Conservation (phyloP, 1,284 basidiomycete species). For the Porogramme epimiltina region DNA sequence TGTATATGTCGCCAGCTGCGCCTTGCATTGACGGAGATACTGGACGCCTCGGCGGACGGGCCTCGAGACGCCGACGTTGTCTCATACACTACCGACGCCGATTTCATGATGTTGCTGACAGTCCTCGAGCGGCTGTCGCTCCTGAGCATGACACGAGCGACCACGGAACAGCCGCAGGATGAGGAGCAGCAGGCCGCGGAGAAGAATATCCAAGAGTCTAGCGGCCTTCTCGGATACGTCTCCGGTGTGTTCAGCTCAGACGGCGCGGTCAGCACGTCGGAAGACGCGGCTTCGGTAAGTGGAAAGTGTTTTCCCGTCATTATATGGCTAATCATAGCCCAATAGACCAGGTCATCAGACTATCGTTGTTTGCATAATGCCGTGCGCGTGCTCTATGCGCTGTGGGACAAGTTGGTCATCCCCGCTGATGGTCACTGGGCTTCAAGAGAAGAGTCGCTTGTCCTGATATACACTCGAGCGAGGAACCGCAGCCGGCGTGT, state of each 20-base stretch:
- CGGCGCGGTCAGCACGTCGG: slow-evolving; percentile 38
- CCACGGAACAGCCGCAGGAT: slow-evolving; percentile 52
- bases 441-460: slow-evolving; percentile 65
- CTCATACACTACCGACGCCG: slow-evolving; percentile 72
- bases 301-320: slow-evolving; percentile 38
- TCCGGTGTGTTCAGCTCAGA: slow-evolving; percentile 81
- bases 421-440: slow-evolving; percentile 46
- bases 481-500: slow-evolving; percentile 73
- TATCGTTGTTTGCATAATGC: slow-evolving; percentile 74
- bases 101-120: slow-evolving; percentile 83
- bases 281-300: slow-evolving; percentile 63
- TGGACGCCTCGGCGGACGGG: slow-evolving; percentile 39
- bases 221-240: slow-evolving; percentile 79
- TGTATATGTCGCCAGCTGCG: slow-evolving; percentile 81
- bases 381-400: slow-evolving; percentile 65
- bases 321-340: too few species aligned
- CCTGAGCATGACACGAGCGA: slow-evolving; percentile 57
- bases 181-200: slow-evolving; percentile 59
- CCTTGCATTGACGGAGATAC: slow-evolving; percentile 56
- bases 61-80: slow-evolving; percentile 42
- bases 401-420: slow-evolving; percentile 68
- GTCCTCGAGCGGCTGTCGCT: slow-evolving; percentile 81
- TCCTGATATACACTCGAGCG: slow-evolving; percentile 66
- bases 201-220: slow-evolving; percentile 52
- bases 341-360: slow-evolving; percentile 66